Evolutionary conservation across 2,329 filamentous ascomycete genomes (phyloP).

Genomic region (Ophiostoma perfectum): DNA sequence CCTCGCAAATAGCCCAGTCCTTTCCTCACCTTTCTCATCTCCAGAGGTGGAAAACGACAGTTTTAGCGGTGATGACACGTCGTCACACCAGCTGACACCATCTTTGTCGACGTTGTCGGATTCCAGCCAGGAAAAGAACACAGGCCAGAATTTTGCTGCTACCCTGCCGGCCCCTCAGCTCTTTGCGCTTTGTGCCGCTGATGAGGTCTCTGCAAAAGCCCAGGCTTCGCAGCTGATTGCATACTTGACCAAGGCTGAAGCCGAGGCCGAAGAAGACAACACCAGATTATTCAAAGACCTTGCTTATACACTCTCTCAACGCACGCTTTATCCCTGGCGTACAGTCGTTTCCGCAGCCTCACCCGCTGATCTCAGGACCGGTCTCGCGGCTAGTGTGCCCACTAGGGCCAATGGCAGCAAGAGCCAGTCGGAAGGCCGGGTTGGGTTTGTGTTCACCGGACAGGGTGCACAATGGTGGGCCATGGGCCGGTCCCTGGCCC

Average conservation of each 20-base stretch:
- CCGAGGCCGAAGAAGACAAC: neutral
- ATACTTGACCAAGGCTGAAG: neutral
- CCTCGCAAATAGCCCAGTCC: too few species aligned
- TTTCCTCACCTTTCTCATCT: too few species aligned
- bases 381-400: neutral
- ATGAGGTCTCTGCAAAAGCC: neutral
- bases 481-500: neutral
- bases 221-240: neutral
- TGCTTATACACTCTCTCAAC: neutral
- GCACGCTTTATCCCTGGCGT: neutral
- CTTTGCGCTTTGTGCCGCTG: neutral
- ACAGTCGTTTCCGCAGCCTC: neutral
- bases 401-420: too few species aligned
- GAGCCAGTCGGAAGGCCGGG: neutral
- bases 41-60: too few species aligned
- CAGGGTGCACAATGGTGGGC: neutral
- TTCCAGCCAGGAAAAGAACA: too few species aligned
- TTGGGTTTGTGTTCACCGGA: neutral
- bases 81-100: too few species aligned
- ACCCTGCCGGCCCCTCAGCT: neutral
- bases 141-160: too few species aligned
- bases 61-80: neutral
- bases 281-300: neutral
- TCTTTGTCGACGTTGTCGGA: too few species aligned
- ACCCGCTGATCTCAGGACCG: neutral